Evolutionary conservation across 345 rosid genomes (phyloP).

Genomic region (Dipteronia dyeriana): DNA sequence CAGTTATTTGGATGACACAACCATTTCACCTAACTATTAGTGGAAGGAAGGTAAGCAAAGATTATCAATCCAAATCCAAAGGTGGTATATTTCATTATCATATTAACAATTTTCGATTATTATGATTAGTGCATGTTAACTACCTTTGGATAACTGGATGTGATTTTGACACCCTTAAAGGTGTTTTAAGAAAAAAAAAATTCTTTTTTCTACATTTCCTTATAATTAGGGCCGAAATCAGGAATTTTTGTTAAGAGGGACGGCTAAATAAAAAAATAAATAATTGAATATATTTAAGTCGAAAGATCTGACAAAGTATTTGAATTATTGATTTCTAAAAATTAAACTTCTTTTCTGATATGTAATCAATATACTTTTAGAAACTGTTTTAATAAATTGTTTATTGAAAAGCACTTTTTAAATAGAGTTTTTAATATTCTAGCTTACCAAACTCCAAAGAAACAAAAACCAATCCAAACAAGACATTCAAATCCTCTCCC

Average conservation of each 20-base stretch:
- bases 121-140: neutral
- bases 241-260: too few species aligned
- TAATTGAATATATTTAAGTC: too few species aligned
- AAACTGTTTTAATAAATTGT: too few species aligned
- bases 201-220: neutral
- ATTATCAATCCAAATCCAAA: neutral
- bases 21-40: slow-evolving; percentile 28
- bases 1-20: slow-evolving; percentile 1
- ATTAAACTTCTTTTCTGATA: neutral
- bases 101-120: neutral
- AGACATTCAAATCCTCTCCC: neutral
- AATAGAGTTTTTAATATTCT: neutral
- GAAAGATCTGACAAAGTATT: neutral
- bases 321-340: neutral
- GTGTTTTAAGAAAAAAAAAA: neutral
- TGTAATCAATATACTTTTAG: neutral
- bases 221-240: too few species aligned
- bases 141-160: neutral
- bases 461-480: neutral
- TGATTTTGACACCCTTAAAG: neutral
- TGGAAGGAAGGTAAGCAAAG: neutral
- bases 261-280: too few species aligned
- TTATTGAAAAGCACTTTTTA: too few species aligned
- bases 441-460: neutral
- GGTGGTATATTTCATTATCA: neutral